Evolutionary conservation across 176 grass and related monocot genomes (phyloP).

Genomic region (Metroxylon sagu): DNA sequence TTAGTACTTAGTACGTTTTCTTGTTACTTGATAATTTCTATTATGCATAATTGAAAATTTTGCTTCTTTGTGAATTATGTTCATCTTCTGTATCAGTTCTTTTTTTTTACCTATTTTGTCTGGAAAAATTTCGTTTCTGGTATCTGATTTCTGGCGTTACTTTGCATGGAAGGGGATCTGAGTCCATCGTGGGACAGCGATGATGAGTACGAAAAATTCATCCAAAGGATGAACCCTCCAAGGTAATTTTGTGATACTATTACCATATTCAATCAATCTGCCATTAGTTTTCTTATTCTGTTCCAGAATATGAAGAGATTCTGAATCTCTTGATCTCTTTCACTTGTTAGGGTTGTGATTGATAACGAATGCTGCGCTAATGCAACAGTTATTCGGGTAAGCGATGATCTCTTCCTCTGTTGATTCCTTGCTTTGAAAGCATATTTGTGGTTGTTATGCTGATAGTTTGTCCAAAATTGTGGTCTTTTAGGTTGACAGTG

Average conservation of each 20-base stretch:
- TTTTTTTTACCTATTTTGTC: too few relatives aligned
- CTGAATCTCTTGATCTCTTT: not conserved
- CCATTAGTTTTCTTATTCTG: too few relatives aligned
- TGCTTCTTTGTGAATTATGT: too few relatives aligned
- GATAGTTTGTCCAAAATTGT: too few relatives aligned
- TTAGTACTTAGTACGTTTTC: too few relatives aligned
- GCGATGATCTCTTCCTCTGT: not conserved
- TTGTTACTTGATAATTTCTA: too few relatives aligned
- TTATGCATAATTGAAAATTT: too few relatives aligned
- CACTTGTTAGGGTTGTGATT: slow-evolving; percentile 53
- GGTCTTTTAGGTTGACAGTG: slow-evolving; percentile 62
- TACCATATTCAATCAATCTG: too few relatives aligned
- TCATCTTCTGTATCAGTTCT: too few relatives aligned
- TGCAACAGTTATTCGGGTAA: slow-evolving; percentile 76
- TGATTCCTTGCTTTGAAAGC: not conserved
- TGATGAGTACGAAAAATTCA: slow-evolving; percentile 91
- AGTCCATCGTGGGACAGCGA: slow-evolving; percentile 55
- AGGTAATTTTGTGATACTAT: slow-evolving; percentile 27
- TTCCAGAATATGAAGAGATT: not conserved
- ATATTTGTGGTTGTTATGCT: not conserved
- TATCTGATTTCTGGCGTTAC: too few relatives aligned
- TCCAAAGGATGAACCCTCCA: slow-evolving; percentile 93
- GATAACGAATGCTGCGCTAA: slow-evolving; percentile 62
- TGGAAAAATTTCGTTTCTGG: too few relatives aligned
- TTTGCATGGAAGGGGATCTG: slow-evolving; percentile 38